Evolutionary conservation across 352 stramenopile genomes (phyloP).

Genomic region (Globisporangium abappressorium): DNA sequence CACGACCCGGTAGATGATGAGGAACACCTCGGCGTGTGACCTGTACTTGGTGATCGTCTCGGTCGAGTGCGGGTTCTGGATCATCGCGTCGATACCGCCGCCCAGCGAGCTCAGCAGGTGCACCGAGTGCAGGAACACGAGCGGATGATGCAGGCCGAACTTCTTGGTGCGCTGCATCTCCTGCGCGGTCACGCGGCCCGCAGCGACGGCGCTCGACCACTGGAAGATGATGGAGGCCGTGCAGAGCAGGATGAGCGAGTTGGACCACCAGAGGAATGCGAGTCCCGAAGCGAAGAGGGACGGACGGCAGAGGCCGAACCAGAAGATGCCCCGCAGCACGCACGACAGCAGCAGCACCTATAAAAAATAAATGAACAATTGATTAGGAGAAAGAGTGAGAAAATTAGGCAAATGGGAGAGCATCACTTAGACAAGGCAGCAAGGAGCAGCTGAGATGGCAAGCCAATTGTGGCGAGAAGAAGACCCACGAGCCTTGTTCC

Average conservation of each 20-base stretch:
- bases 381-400: conserved; percentile 14
- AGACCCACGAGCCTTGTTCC: not conserved
- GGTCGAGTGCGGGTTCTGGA: conserved; percentile 18
- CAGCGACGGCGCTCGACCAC: conserved; percentile 58
- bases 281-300: conserved; percentile 29
- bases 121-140: conserved; percentile 58
- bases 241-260: conserved; percentile 66
- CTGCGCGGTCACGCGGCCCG: conserved; percentile 42
- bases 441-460: too few relatives aligned
- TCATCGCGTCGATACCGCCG: conserved; percentile 34
- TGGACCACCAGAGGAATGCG: conserved; percentile 52
- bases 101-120: conserved; percentile 40
- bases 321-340: conserved; percentile 40
- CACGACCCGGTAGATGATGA: conserved; percentile 35
- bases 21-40: conserved; percentile 19
- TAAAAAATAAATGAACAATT: not conserved
- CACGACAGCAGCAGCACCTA: conserved; percentile 46
- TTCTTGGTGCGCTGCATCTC: conserved; percentile 48
- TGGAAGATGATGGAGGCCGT: conserved; percentile 67
- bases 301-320: conserved; percentile 33
- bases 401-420: conserved; percentile 5
- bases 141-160: conserved; percentile 44
- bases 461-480: too few relatives aligned
- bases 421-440: not conserved
- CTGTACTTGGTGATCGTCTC: conserved; percentile 25